A percentile compares a stretch with the other conserved stretches of the same genome.
phyloP scores from a whole-genome alignment of 108 stramenopile species.

The Discostella stelligeroides region DNA sequence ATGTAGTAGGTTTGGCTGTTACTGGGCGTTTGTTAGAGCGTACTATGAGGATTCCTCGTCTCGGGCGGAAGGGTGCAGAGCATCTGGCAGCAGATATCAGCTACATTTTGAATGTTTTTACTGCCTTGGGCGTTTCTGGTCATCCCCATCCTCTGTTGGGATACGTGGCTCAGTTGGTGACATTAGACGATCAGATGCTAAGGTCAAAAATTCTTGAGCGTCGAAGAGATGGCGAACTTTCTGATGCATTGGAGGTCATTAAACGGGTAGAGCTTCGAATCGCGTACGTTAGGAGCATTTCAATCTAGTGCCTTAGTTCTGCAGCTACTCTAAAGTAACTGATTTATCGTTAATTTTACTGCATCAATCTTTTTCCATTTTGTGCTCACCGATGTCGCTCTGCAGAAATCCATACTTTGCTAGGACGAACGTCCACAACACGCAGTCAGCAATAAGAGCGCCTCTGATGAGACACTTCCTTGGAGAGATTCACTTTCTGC shows the following conservation, averaged over 20 bases:
- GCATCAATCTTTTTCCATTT: too few relatives aligned
- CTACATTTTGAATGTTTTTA: constrained; percentile 82
- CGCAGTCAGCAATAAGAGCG: too few relatives aligned
- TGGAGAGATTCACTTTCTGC: too few relatives aligned
- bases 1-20: constrained; percentile 78
- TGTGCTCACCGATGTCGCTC: too few relatives aligned
- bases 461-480: too few relatives aligned
- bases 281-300: constrained; percentile 39
- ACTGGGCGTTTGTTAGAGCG: constrained; percentile 75
- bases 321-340: too few relatives aligned
- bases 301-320: too few relatives aligned
- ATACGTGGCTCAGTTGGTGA: constrained; percentile 60
- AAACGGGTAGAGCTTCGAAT: constrained; percentile 46
- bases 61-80: constrained; percentile 82
- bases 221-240: constrained; percentile 10
- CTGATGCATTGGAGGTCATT: constrained; percentile 53
- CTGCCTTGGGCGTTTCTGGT: constrained; percentile 78
- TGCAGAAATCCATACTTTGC: too few relatives aligned
- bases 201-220: constrained; percentile 41
- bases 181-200: constrained; percentile 54
- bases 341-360: too few relatives aligned
- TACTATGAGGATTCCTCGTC: constrained; percentile 76
- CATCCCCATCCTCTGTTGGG: constrained; percentile 83
- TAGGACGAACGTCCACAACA: too few relatives aligned
- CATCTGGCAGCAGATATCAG: constrained; percentile 80